Percentiles rank a stretch among this genome's conserved stretches.
Conservation (phyloP, 1,284 basidiomycete genomes). For the Leccinum subrobustum region DNA sequence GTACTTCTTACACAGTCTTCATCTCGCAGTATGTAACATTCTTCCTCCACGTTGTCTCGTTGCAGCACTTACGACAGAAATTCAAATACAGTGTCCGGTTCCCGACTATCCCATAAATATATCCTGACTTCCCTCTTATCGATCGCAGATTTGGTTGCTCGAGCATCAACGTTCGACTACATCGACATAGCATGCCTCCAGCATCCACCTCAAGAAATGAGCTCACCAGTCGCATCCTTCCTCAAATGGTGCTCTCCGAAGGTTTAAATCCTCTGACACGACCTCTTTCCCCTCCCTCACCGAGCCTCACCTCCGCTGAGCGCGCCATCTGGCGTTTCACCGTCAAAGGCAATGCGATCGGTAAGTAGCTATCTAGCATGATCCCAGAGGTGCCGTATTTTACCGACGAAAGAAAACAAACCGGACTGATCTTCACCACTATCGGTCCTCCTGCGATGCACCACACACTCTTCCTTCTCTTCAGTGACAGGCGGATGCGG, state of each 20-base stretch:
- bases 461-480: neutral
- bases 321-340: constrained; percentile 36
- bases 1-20: neutral
- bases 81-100: neutral
- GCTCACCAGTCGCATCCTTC: constrained; percentile 22
- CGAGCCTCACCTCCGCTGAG: constrained; percentile 26
- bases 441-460: neutral
- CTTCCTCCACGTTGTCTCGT: neutral
- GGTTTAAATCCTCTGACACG: constrained; percentile 38
- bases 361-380: constrained; percentile 23
- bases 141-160: neutral
- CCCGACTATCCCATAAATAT: neutral
- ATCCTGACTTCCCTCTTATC: neutral
- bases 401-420: neutral
- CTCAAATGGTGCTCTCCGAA: constrained; percentile 36
- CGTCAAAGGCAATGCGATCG: constrained; percentile 41
- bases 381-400: neutral
- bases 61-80: neutral
- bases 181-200: constrained; percentile 5
- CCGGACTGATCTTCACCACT: neutral
- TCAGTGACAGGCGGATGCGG: constrained; percentile 46
- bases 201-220: constrained; percentile 19
- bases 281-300: constrained; percentile 22
- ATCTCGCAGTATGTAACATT: neutral
- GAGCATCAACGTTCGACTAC: neutral